Base-by-base conservation (phyloP, 2,329 filamentous ascomycete species). In the Botrytis tulipae region DNA sequence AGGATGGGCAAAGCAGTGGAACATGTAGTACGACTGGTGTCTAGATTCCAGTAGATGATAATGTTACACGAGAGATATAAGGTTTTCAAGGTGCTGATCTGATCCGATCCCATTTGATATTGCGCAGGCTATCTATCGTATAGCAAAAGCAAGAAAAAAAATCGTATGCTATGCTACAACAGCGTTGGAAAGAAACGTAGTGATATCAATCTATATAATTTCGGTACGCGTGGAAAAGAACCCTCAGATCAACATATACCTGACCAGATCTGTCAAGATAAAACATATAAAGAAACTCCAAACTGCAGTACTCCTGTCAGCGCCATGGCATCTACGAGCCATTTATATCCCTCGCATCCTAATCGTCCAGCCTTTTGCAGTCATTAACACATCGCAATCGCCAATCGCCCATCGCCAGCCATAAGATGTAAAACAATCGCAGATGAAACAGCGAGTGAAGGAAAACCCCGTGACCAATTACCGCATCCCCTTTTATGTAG, bases 261-360 rank as follows among this genome's bases (percentile, higher is more conserved):
- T 42, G 37, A 57, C 65, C 46, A 57, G 9, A 40, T 68, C 35
- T 42, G 65, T 40, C 25, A 14, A 18, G 20, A 32, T 22, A 37
- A 57, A 42, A 35, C 25, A n/a, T 37, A 40, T 57, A 57, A 59
- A 44, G 48, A 69, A 42, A 59, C 37, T 44, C 66, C 66, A 32
- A 22, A 69, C 51, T 69, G 66, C 48, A 20, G 35, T 54, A 67
- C 65, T 67, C 65, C 66, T 32, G 66, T 37, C 66, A 69, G 40
- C 48, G 37, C 48, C 66, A 69, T 69, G 48, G 35, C 66, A 57
- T 57, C 48, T 69, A 29, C 48, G 37, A 69, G 42, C 48, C 66
- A 42, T 69, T n/a, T 57, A 25, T 44, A 44, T 42, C n/a, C 66
- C 48, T 40, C 66, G 29, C 44, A 68, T 68, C 66, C 66, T n/a